A percentile compares a stretch with the other conserved stretches of the same genome.
These are phyloP conservation scores for Trypanosoma theileri DNA, from an alignment of 208 protist species.

Conservation along the genomic window DNA sequence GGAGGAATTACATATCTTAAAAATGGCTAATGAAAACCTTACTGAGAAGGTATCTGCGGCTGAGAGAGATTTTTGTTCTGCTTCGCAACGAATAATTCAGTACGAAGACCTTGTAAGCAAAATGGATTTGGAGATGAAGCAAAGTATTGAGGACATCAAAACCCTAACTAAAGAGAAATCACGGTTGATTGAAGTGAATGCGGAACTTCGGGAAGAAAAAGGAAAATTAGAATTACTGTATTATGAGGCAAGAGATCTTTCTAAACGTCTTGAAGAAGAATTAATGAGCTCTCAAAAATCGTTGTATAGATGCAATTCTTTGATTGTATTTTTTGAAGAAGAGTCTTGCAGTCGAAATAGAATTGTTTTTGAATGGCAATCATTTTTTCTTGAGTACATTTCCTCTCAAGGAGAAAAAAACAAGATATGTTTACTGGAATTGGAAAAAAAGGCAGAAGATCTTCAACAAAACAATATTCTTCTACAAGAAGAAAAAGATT, in stretches of 20 bases:
- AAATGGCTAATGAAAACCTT: conserved; percentile 24
- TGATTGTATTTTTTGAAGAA: conserved; percentile 15
- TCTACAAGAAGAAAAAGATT: conserved; percentile 27
- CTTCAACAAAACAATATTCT: conserved; percentile 26
- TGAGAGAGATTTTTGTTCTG: conserved; percentile 22
- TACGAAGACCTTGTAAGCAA: conserved; percentile 46
- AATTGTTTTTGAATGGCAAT: conserved; percentile 8
- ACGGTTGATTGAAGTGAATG: conserved; percentile 9
- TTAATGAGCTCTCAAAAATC: neutral
- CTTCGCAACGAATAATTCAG: conserved; percentile 33
- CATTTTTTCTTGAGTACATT: neutral
- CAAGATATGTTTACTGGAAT: neutral
- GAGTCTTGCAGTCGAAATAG: conserved; percentile 4
- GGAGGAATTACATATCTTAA: conserved; percentile 19
- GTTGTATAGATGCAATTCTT: neutral
- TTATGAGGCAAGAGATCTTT: conserved; percentile 26
- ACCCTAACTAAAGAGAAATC: conserved; percentile 8
- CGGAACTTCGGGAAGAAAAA: conserved; percentile 26
- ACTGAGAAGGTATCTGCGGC: conserved; percentile 1
- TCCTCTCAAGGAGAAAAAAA: neutral
- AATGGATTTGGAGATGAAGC: conserved; percentile 55
- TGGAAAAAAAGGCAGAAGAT: conserved; percentile 24
- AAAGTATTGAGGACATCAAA: conserved; percentile 14
- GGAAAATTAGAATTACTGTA: conserved; percentile 24
- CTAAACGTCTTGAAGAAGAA: conserved; percentile 16